Conservation (phyloP, 331 rosid species). For the Rhamnella rubrinervis region DNA sequence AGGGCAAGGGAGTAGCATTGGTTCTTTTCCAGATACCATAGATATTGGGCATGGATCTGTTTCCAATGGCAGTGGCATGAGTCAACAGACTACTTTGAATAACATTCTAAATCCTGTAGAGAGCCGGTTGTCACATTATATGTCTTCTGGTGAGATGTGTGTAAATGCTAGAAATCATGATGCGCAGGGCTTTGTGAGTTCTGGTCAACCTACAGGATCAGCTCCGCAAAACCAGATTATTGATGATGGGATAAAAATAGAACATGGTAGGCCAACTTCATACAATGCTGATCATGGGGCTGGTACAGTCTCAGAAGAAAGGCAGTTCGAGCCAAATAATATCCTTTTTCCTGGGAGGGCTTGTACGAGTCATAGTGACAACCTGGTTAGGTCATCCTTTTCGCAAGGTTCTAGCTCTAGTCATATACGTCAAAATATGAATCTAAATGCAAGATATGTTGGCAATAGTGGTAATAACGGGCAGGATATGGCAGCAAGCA, state of each 20-base stretch:
- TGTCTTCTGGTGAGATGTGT: constrained; percentile 55
- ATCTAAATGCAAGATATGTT: constrained; percentile 40
- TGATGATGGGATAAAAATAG: constrained; percentile 53
- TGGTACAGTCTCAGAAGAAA: constrained; percentile 51
- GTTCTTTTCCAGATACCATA: constrained; percentile 45
- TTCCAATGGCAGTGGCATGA: constrained; percentile 52
- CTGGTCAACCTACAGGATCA: constrained; percentile 60
- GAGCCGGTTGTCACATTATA: constrained; percentile 50
- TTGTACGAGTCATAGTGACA: constrained; percentile 36
- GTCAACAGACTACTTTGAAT: constrained; percentile 51
- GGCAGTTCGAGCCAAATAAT: constrained; percentile 42
- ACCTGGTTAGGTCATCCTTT: constrained; percentile 47
- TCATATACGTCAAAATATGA: constrained; percentile 35
- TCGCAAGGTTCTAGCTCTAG: constrained; percentile 56
- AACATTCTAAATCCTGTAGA: constrained; percentile 52
- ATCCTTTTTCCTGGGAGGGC: constrained; percentile 45
- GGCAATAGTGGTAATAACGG: constrained; percentile 35
- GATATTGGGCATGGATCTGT: constrained; percentile 56
- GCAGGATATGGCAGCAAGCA: constrained; percentile 41
- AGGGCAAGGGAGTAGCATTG: constrained; percentile 62
- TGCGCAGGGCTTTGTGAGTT: constrained; percentile 39
- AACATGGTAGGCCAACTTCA: constrained; percentile 50
- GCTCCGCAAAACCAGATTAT: constrained; percentile 45
- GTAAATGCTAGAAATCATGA: constrained; percentile 43
- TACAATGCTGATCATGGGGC: constrained; percentile 37